phyloP scores from a whole-genome alignment of 2,329 filamentous ascomycete genomes.

The Beauveria sp. region DNA sequence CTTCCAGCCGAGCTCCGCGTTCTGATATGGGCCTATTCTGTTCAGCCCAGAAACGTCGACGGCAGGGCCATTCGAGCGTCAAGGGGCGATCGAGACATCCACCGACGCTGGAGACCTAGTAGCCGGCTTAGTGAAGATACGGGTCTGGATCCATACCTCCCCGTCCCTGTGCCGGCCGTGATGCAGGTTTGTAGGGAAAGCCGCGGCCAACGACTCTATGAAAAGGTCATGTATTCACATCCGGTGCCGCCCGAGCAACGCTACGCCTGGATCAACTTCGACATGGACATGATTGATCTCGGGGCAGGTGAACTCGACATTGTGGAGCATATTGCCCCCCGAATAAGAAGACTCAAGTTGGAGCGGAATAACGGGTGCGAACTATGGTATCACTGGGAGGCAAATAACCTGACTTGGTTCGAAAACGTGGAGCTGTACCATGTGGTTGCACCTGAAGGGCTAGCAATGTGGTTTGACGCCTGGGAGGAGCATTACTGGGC shows the following conservation, averaged over 20 bases:
- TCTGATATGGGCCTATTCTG: not conserved
- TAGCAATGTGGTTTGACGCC: not conserved
- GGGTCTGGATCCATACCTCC: not conserved
- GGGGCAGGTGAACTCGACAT: not conserved
- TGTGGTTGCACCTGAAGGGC: not conserved
- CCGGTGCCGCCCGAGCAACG: not conserved
- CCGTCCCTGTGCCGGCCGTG: not conserved
- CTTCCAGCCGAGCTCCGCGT: not conserved
- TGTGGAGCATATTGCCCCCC: not conserved
- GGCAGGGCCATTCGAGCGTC: not conserved
- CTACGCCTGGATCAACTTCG: not conserved
- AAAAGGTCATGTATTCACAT: not conserved
- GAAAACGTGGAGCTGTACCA: not conserved
- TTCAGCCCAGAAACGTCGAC: not conserved
- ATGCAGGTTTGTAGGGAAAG: not conserved
- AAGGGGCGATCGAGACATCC: not conserved
- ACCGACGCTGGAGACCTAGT: not conserved
- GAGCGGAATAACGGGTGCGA: not conserved
- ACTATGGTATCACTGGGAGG: not conserved
- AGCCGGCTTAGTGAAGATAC: not conserved
- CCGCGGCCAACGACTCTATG: not conserved
- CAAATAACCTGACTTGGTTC: not conserved
- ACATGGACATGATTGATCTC: not conserved
- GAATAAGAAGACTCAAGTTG: not conserved
- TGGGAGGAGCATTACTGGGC: not conserved